phyloP scores from a whole-genome alignment of 2,329 filamentous ascomycete genomes.

The Raffaelea deltoideospora region DNA sequence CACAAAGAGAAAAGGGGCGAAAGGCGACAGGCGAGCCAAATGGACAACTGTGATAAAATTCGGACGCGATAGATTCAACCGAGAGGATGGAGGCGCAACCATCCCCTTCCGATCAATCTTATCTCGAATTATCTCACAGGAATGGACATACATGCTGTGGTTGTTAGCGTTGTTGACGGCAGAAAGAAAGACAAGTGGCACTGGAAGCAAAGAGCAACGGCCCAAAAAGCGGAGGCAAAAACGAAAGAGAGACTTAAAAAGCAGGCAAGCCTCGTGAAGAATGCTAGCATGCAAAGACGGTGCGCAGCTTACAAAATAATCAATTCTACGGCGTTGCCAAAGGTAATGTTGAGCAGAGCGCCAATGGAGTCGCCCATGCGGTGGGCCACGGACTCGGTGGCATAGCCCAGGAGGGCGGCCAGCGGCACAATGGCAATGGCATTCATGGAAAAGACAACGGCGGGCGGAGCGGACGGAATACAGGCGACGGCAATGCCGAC shows the following conservation, averaged over 20 bases:
- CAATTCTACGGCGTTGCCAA: slow-evolving; percentile 65
- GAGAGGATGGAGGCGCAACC: slow-evolving; percentile 40
- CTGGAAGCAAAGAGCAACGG: too few species aligned
- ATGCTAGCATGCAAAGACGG: too few species aligned
- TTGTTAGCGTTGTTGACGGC: not conserved
- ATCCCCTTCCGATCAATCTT: slow-evolving; percentile 35
- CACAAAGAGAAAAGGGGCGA: not conserved
- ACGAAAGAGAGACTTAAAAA: not conserved
- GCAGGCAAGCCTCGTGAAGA: too few species aligned
- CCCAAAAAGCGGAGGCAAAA: not conserved
- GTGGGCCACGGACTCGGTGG: slow-evolving; percentile 60
- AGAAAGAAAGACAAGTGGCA: not conserved
- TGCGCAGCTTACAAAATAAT: slow-evolving; percentile 61
- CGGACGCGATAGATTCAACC: slow-evolving; percentile 31
- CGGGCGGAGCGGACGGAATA: slow-evolving; percentile 36
- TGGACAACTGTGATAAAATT: slow-evolving; percentile 19
- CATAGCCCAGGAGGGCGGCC: slow-evolving; percentile 55
- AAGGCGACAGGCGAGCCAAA: too few species aligned
- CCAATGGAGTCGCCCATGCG: slow-evolving; percentile 70
- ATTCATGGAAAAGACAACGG: slow-evolving; percentile 58
- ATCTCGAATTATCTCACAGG: slow-evolving; percentile 22
- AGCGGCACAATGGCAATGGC: slow-evolving; percentile 62
- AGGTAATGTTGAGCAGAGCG: slow-evolving; percentile 77
- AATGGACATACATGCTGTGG: slow-evolving; percentile 36
- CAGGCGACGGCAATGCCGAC: slow-evolving; percentile 54